A percentile compares a stretch with the other conserved stretches of the same genome.
These are phyloP conservation scores for Schizosaccharomyces cryophilus DNA, from an alignment of 805 yeast genomes.

Conservation along the genomic window DNA sequence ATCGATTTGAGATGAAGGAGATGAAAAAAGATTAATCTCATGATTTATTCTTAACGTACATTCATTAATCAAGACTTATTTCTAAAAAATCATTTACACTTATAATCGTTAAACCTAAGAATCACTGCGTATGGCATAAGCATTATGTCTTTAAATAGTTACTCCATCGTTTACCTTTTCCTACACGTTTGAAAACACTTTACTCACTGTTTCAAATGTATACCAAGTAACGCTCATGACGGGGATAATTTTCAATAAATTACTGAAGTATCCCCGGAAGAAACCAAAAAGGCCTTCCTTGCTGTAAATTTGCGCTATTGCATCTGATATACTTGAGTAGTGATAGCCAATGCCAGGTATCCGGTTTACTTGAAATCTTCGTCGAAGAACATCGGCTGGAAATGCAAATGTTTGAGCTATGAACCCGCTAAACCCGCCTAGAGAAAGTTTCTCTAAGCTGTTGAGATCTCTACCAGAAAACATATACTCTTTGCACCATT, in stretches of 20 bases:
- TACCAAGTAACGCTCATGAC: constrained; percentile 93
- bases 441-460: constrained; percentile 32
- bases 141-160: no score
- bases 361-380: constrained; percentile 74
- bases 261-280: constrained; percentile 25
- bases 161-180: not conserved
- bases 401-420: constrained; percentile 69
- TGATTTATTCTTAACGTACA: no score
- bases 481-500: constrained; percentile 39
- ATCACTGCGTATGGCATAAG: no score
- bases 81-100: no score
- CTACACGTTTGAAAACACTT: not conserved
- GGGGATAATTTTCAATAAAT: constrained; percentile 52
- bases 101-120: no score
- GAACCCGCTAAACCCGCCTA: constrained; percentile 77
- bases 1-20: no score
- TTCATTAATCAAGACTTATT: no score
- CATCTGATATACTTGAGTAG: constrained; percentile 54
- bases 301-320: constrained; percentile 39
- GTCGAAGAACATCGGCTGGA: constrained; percentile 71
- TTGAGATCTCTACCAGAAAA: constrained; percentile 15
- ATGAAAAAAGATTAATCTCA: no score
- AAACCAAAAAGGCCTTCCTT: constrained; percentile 55
- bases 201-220: constrained; percentile 32
- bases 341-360: constrained; percentile 65